These are phyloP conservation scores for Termitomyces eurrhizus DNA, from an alignment of 768 basidiomycete species.

Conservation along the genomic window DNA sequence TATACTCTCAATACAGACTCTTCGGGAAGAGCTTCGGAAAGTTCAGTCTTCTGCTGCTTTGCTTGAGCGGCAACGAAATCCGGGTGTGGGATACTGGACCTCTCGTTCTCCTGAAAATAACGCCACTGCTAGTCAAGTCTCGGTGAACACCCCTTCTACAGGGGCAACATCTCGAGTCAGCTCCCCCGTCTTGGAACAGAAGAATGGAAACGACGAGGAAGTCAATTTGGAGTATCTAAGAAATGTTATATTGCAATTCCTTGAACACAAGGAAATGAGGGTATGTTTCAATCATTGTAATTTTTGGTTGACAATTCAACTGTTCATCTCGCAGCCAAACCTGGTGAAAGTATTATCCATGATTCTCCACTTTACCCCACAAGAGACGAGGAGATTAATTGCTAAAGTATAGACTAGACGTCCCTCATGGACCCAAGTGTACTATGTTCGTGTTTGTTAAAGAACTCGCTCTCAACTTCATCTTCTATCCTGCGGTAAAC, in stretches of 20 bases:
- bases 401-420: constrained; percentile 69
- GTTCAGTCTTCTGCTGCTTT: constrained; percentile 91
- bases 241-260: constrained; percentile 94
- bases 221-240: constrained; percentile 94
- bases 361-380: constrained; percentile 91
- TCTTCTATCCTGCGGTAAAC: not conserved
- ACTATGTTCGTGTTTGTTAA: not conserved
- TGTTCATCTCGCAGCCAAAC: constrained; percentile 11
- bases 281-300: constrained; percentile 42
- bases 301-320: not conserved
- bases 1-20: constrained; percentile 43
- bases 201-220: constrained; percentile 72
- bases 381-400: constrained; percentile 85
- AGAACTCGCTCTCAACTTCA: not conserved
- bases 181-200: constrained; percentile 31
- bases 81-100: constrained; percentile 93
- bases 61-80: constrained; percentile 86
- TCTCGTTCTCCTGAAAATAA: constrained; percentile 37
- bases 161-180: constrained; percentile 20
- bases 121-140: constrained; percentile 38
- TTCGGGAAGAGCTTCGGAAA: constrained; percentile 93
- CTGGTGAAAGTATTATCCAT: constrained; percentile 89
- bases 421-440: not conserved
- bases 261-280: constrained; percentile 98
- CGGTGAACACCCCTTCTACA: constrained; percentile 29